Evolutionary conservation across 352 stramenopile genomes (phyloP).

Genomic region (Halophytophthora batemanensis): DNA sequence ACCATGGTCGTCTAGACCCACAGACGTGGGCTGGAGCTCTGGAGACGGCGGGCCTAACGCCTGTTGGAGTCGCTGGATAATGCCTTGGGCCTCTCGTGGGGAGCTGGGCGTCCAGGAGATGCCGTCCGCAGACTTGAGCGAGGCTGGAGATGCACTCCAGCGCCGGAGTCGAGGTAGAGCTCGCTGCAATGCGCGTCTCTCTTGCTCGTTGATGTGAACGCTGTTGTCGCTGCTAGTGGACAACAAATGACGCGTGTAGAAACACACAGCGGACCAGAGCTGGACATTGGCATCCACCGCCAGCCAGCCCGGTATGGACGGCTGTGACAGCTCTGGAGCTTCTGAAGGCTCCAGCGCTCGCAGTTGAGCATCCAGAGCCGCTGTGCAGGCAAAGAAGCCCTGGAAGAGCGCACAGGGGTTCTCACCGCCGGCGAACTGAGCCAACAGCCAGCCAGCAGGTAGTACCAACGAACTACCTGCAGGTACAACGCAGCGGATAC

Average conservation of each 20-base stretch:
- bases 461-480: slow-evolving; percentile 51
- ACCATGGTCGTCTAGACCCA: slow-evolving; percentile 15
- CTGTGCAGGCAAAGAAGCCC: slow-evolving; percentile 58
- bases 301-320: slow-evolving; percentile 34
- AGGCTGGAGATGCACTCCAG: slow-evolving; percentile 39
- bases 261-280: slow-evolving; percentile 53
- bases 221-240: slow-evolving; percentile 29
- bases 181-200: slow-evolving; percentile 44
- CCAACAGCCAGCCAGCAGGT: slow-evolving; percentile 68
- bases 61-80: slow-evolving; percentile 57
- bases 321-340: slow-evolving; percentile 25
- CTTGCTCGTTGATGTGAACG: slow-evolving; percentile 34
- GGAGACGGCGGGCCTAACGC: slow-evolving; percentile 28
- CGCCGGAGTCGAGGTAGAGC: slow-evolving; percentile 52
- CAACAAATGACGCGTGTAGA: slow-evolving; percentile 57
- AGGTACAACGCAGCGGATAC: slow-evolving; percentile 63
- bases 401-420: slow-evolving; percentile 50
- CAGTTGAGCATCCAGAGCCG: slow-evolving; percentile 45
- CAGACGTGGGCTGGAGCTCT: slow-evolving; percentile 15
- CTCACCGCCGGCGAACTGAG: slow-evolving; percentile 47
- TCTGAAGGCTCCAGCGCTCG: slow-evolving; percentile 44
- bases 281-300: slow-evolving; percentile 37
- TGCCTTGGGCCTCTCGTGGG: slow-evolving; percentile 43
- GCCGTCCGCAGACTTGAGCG: slow-evolving; percentile 31
- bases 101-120: slow-evolving; percentile 51